phyloP scores from a whole-genome alignment of 768 basidiomycete species.

The Thelephora ganbajun region DNA sequence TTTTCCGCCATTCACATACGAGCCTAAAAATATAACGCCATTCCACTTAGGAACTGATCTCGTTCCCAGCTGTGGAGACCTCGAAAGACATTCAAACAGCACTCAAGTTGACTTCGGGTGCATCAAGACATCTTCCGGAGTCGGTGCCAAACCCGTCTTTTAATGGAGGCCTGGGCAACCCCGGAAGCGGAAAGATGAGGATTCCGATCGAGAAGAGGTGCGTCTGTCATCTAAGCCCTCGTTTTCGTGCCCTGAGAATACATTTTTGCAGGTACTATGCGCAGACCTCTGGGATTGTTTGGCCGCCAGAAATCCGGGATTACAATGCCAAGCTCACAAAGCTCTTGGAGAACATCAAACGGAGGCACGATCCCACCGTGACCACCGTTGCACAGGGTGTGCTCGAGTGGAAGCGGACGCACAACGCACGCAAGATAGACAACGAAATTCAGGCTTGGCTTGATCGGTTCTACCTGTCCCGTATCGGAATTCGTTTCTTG shows the following conservation, averaged over 20 bases:
- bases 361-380: conserved; percentile 92
- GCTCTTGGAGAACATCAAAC: conserved; percentile 78
- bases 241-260: conserved; percentile 2
- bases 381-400: conserved; percentile 95
- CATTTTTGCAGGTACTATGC: conserved; percentile 63
- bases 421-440: conserved; percentile 58
- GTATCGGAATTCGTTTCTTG: conserved; percentile 91
- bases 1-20: background rate
- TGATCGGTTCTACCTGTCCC: conserved; percentile 92
- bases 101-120: conserved; percentile 19
- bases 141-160: conserved; percentile 72
- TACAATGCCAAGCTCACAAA: conserved; percentile 90
- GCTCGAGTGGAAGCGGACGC: conserved; percentile 83
- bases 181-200: conserved; percentile 36
- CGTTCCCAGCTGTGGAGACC: conserved; percentile 66
- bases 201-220: conserved; percentile 80
- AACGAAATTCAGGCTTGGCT: conserved; percentile 90
- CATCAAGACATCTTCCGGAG: conserved; percentile 42
- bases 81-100: conserved; percentile 56
- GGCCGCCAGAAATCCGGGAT: conserved; percentile 89
- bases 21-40: conserved; percentile 2
- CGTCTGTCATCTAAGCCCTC: conserved; percentile 11
- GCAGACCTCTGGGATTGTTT: conserved; percentile 53
- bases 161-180: conserved; percentile 9
- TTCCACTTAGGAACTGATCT: conserved; percentile 64